phyloP scores from a whole-genome alignment of 768 basidiomycete genomes.

The Boletus rufocinnamomeus region DNA sequence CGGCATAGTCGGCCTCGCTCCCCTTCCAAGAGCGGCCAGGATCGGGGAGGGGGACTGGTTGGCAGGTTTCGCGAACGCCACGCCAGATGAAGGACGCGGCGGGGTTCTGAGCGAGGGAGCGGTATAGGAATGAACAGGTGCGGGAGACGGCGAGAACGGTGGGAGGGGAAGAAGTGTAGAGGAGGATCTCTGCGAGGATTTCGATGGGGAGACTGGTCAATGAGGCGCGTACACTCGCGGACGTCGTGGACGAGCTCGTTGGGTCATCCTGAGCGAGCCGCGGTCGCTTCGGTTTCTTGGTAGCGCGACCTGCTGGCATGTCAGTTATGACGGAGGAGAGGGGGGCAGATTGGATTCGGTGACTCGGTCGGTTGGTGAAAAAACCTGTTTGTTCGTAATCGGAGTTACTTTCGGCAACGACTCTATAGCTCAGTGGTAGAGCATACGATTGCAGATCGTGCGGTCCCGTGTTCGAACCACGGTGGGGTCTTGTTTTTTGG shows the following conservation, averaged over 20 bases:
- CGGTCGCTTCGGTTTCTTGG: slow-evolving; percentile 15
- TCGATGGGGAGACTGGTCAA: slow-evolving; percentile 54
- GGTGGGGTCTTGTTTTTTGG: slow-evolving; percentile 40
- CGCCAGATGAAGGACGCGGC: slow-evolving; percentile 61
- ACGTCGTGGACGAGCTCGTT: background rate
- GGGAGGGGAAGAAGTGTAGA: slow-evolving; percentile 50
- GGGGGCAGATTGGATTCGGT: background rate
- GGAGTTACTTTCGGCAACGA: background rate
- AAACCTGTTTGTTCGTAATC: background rate
- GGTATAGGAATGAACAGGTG: slow-evolving; percentile 55
- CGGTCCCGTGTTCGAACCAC: slow-evolving; percentile 59
- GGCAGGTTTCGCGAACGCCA: slow-evolving; percentile 42
- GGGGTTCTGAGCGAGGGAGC: slow-evolving; percentile 46
- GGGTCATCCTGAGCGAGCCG: background rate
- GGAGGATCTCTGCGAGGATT: slow-evolving; percentile 62
- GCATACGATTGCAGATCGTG: slow-evolving; percentile 60
- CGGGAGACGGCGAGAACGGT: slow-evolving; percentile 63
- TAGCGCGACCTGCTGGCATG: background rate
- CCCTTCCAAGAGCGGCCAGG: slow-evolving; percentile 40
- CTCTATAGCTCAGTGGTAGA: slow-evolving; percentile 51
- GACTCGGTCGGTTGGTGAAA: background rate
- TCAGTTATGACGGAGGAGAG: too few relatives aligned
- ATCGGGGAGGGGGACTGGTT: slow-evolving; percentile 41
- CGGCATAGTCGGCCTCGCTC: slow-evolving; percentile 61
- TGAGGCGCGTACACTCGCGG: background rate